phyloP scores from a whole-genome alignment of 2,329 filamentous ascomycete species.

The Aspergillus fumigatiaffinis region DNA sequence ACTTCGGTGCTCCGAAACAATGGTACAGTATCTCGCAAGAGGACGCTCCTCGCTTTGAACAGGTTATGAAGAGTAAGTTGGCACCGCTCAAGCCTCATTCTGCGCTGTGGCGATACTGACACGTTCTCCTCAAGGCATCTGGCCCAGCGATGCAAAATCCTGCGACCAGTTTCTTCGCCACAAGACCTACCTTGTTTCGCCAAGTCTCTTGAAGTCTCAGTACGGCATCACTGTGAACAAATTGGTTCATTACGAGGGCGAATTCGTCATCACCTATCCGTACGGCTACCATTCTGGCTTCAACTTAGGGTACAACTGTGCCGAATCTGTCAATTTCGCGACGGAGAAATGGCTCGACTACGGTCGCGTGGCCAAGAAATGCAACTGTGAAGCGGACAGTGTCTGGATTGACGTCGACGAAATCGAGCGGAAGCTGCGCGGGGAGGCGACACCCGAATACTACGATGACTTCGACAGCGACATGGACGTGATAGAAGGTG shows the following conservation, averaged over 20 bases:
- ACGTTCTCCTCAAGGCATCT: constrained; percentile 53
- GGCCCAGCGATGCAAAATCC: constrained; percentile 90
- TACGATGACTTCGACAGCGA: constrained; percentile 58
- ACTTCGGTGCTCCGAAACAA: constrained; percentile 97
- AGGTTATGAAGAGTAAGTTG: constrained; percentile 73
- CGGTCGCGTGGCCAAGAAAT: constrained; percentile 93
- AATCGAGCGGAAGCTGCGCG: constrained; percentile 88
- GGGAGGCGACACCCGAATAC: constrained; percentile 63
- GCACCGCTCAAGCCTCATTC: neutral
- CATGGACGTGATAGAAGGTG: constrained; percentile 58
- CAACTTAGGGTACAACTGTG: constrained; percentile 97
- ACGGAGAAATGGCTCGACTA: constrained; percentile 93
- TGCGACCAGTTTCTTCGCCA: constrained; percentile 95
- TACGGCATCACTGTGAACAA: constrained; percentile 97
- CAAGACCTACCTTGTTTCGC: constrained; percentile 96
- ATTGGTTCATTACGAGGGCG: constrained; percentile 89
- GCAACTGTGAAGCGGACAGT: constrained; percentile 93
- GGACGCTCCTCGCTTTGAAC: constrained; percentile 87
- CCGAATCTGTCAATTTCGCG: constrained; percentile 97
- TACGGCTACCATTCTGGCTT: constrained; percentile 98
- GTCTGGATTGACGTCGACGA: constrained; percentile 98
- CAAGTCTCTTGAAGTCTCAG: constrained; percentile 77
- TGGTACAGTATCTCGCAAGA: constrained; percentile 99
- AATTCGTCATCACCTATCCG: constrained; percentile 97
- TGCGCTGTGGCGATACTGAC: constrained; percentile 7